phyloP scores from a whole-genome alignment of 2,329 filamentous ascomycete genomes.

The Colletotrichum echinochloae region DNA sequence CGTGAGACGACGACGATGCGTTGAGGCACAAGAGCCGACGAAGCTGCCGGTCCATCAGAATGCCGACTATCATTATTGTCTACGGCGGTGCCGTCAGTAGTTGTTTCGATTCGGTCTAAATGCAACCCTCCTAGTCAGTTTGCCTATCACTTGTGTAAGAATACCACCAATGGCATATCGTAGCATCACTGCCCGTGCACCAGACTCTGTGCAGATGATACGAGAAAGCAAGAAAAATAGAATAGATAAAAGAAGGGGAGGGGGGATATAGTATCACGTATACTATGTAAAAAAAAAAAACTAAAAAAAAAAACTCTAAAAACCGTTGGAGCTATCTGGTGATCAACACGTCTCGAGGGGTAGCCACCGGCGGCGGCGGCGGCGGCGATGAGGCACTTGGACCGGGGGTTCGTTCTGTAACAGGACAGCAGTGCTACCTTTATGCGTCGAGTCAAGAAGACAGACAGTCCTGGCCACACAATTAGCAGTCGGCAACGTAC shows the following conservation, averaged over 20 bases:
- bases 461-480: background rate
- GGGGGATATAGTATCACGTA: too few species aligned
- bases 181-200: conserved; percentile 17
- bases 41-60: background rate
- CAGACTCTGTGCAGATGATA: background rate
- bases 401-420: conserved; percentile 30
- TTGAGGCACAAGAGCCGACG: background rate
- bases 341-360: background rate
- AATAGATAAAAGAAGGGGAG: too few species aligned
- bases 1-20: background rate
- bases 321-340: background rate
- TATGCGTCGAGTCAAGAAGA: conserved; percentile 25
- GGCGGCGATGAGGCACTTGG: conserved; percentile 20
- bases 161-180: too few species aligned
- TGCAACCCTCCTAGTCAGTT: conserved; percentile 8
- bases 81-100: background rate
- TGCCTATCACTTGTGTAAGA: background rate
- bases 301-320: too few species aligned
- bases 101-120: background rate
- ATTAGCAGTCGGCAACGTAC: background rate
- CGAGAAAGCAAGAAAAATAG: background rate
- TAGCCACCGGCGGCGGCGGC: background rate
- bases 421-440: conserved; percentile 25
- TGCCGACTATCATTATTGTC: background rate
- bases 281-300: too few species aligned